Evolutionary conservation across 371 early-diverging fungal species (phyloP), one percentile per base, ranked within the genome.

Genomic region (Rhizopus microsporus): DNA sequence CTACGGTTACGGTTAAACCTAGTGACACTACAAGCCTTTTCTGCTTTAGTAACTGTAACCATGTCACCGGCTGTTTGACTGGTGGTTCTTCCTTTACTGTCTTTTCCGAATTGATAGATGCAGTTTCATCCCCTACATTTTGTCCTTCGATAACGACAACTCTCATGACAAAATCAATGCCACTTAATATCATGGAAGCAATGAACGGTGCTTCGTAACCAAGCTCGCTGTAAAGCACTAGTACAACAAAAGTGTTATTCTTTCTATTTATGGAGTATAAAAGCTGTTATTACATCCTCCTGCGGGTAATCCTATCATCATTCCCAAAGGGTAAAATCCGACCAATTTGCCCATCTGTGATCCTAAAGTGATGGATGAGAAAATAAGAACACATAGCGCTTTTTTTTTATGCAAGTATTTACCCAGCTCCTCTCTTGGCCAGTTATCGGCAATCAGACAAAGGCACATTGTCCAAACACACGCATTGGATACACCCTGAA

Each of bases 121-220:
- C 34, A 8, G 7, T 52, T 38, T 48, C 13, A 29, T 51, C 34
- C 49, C 35, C 40, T 29, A 57, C 43, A 29, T 56, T 43, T 16
- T 51, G 52, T 52, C 55, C 7, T 54, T 84, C 85, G 44, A 84
- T 71, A 23, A 84, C 71, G 31, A 81, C 53, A n/a, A 82, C 45
- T 16, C 85, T 77, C 63, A 81, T 80, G 3, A 71, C 37, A 52
- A 84, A 65, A 51, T 84, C 90, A 8, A 91, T 43, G 1, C 64
- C 70, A 4, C 86, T 76, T 34, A 93, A 72, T 0, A 75, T 75
- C 42, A 81, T 81, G 31, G 88, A 86, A 47, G 93, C 88, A 33
- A 84, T 81, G 57, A 91, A 91, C 0, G 93, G 91, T 0, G 88
- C 86, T 37, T 76, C 71, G 13, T 77, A 67, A 16, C 90, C 89